phyloP scores from a whole-genome alignment of 257 asterid species.

The Prunella vulgaris region DNA sequence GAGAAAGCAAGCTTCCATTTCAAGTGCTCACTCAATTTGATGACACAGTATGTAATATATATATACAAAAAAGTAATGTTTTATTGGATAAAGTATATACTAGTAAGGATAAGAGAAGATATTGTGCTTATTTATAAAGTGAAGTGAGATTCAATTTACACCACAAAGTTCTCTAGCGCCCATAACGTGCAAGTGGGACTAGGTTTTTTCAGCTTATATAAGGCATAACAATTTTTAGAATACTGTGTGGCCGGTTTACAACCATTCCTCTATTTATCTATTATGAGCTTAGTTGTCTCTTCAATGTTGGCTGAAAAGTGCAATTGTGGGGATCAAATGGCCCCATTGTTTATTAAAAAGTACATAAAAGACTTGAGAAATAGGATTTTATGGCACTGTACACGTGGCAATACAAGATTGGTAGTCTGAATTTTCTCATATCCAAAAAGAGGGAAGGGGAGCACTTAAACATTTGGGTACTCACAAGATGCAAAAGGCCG shows the following conservation, averaged over 20 bases:
- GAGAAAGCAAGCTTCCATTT: slow-evolving; percentile 42
- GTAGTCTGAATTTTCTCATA: slow-evolving; percentile 18
- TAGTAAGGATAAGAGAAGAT: slow-evolving; percentile 28
- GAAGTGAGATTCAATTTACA: slow-evolving; percentile 32
- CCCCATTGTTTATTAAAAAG: slow-evolving; percentile 11
- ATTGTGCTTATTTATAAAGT: background rate
- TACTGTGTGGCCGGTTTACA: slow-evolving; percentile 27
- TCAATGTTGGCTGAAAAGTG: slow-evolving; percentile 14
- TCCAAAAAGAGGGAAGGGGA: background rate
- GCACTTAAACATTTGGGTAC: background rate
- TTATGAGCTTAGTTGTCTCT: slow-evolving; percentile 10
- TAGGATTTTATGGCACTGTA: background rate
- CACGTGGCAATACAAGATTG: slow-evolving; percentile 25
- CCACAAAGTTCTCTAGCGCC: slow-evolving; percentile 39
- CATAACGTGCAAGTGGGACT: slow-evolving; percentile 37
- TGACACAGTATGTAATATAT: background rate
- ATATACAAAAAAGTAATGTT: background rate
- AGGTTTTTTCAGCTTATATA: slow-evolving; percentile 15
- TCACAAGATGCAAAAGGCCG: background rate
- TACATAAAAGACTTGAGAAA: background rate
- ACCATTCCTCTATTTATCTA: slow-evolving; percentile 23
- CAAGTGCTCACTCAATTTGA: background rate
- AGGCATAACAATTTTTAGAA: background rate
- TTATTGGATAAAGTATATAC: slow-evolving; percentile 18
- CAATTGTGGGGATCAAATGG: slow-evolving; percentile 19